A percentile compares a stretch with the other conserved stretches of the same genome.
Evolutionary conservation across 2,329 filamentous ascomycete species (phyloP).

Genomic region (Claviceps sp.): DNA sequence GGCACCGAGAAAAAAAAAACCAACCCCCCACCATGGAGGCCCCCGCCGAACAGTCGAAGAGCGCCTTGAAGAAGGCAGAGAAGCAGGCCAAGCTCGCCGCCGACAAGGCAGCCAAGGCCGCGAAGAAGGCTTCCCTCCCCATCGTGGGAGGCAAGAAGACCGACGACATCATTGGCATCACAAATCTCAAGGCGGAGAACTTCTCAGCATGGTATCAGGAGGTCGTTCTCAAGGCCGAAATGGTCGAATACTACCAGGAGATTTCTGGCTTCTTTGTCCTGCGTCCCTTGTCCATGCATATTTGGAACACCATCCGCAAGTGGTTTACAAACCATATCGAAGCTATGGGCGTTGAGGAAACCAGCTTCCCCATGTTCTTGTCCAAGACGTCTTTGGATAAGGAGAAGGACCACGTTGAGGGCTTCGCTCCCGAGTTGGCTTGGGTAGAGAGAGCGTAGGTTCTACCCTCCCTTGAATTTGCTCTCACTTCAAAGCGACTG

Average conservation of each 20-base stretch:
- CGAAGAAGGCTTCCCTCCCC: constrained; percentile 37
- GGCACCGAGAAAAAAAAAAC: constrained; percentile 7
- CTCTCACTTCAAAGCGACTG: neutral
- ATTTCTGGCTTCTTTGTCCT: constrained; percentile 96
- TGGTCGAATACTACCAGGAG: constrained; percentile 92
- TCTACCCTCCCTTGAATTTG: neutral
- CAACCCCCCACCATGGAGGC: constrained; percentile 14
- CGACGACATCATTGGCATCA: constrained; percentile 74
- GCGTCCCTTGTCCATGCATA: constrained; percentile 55
- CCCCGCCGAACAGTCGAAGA: constrained; percentile 37
- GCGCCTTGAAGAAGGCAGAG: constrained; percentile 52
- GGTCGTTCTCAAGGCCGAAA: constrained; percentile 88
- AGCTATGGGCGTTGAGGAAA: constrained; percentile 83
- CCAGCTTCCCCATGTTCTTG: constrained; percentile 93
- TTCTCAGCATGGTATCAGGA: constrained; percentile 96
- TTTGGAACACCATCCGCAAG: constrained; percentile 52
- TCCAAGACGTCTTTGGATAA: constrained; percentile 74
- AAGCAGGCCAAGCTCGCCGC: constrained; percentile 49
- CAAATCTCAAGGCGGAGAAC: constrained; percentile 70
- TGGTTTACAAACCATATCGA: constrained; percentile 69
- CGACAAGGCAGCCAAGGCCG: constrained; percentile 48
- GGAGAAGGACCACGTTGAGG: constrained; percentile 95
- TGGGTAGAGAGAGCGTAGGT: constrained; percentile 75
- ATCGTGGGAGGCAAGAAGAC: constrained; percentile 46
- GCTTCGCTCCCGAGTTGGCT: constrained; percentile 87